Evolutionary conservation across 495 filamentous ascomycete species (phyloP), one percentile per base, ranked within the genome.

Genomic region (Bombardia bombarda): DNA sequence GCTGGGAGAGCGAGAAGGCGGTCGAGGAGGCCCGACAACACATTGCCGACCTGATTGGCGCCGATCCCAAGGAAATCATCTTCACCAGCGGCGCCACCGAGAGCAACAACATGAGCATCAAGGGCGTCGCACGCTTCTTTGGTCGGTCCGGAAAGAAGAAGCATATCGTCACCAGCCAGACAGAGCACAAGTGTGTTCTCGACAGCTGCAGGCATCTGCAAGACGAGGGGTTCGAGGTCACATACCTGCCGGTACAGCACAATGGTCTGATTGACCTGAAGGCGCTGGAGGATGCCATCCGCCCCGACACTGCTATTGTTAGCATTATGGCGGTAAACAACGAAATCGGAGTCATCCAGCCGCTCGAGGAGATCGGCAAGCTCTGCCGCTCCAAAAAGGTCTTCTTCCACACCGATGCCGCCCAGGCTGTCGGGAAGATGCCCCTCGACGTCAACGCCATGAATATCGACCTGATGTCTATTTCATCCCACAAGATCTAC

Each of bases 311-410:
- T 23, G 79, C 75, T 37, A 69, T 98, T 16, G 90, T 97, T 55
- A 95, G 87, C 63, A 86, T 98, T 60, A 98, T 98, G 92, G 82
- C 93, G 1, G 93, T 98, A 30, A 98, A 98, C 73, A 98, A 98
- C 61, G 92, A 98, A 67, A 97, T 97, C 53, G 92, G 92, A 56
- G 92, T 98, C 22, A 90, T 98, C 42, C 92, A 98, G 63, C 93
- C 92, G 0, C 57, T 97, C 49, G 87, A 86, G 52, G 80, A 95
- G 66, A 98, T 98, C 57, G 92, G 92, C 50, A 83, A 83, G 65
- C 65, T 98, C 17, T 98, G 92, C 68, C 80, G 90, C 31, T 75
- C 77, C 26, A 93, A 86, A 62, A 95, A 96, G 70, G 69, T 94
- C 37, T 98, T 95, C 73, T 98, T 97, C 80, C 92, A 98, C 66